Evolutionary conservation across 192 early-diverging fungal genomes (phyloP), one percentile per base, ranked within the genome.

Genomic region (Backusella macrospora): DNA sequence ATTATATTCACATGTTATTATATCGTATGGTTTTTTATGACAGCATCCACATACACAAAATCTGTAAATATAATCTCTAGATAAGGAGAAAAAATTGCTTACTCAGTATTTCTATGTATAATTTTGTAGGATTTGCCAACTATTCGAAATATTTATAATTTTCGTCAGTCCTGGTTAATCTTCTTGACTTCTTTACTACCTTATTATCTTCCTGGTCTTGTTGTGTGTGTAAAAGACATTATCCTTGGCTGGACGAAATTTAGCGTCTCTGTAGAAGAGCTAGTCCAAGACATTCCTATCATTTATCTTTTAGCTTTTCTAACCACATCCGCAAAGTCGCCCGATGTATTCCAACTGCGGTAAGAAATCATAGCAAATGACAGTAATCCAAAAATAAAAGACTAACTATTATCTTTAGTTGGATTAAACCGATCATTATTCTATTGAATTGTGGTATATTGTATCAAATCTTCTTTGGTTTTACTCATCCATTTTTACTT

Each of bases 171-270:
- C 16, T 62, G 52, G 38, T 13, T 72, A 29, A 34, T 72, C 13
- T 63, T 65, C 29, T 46, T 72, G 14, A 64, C 44, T 9, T 37
- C 55, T 6, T 18, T 72, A 42, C n/a, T 72, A 37, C 71, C 71
- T 63, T 72, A 62, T 5, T 46, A 64, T 65, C 59, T 62, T 5
- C 71, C 71, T 44, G 42, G 29, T 14, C 10, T 63, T 13, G 18
- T 72, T 64, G 71, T 64, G 12, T 72, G 44, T 37, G 16, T 72
- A 21, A 72, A 63, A 16, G 44, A 72, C 37, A 37, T 62, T 14
- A 44, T 62, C 13, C 40, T 72, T n/a, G 71, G 71, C 9, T 72
- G 71, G 71, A 65, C 29, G 1, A 16, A 14, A 4, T 16, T 29
- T 47, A 23, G 6, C 13, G 15, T 45, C 7, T 45, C 42, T 4